Conservation (phyloP, 1,284 basidiomycete genomes). For the Papiliotrema fonsecae region DNA sequence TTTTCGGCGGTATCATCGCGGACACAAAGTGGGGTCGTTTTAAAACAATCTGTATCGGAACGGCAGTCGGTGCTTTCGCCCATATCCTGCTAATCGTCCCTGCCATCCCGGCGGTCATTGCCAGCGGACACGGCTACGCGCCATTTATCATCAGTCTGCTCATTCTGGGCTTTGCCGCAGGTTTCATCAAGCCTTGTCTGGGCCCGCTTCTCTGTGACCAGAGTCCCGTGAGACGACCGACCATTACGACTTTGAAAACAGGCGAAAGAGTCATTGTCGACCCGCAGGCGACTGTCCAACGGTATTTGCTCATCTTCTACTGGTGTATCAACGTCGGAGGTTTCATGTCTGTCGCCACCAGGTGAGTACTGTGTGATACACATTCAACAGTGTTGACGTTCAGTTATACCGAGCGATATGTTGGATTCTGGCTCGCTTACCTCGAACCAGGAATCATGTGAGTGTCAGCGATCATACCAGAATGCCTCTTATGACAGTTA, state of each 20-base stretch:
- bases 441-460: conserved; percentile 19
- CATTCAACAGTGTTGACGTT: too few species aligned
- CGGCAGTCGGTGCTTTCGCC: conserved; percentile 33
- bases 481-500: conserved; percentile 32
- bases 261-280: conserved; percentile 48
- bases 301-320: conserved; percentile 43
- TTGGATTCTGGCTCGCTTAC: conserved; percentile 51
- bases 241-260: conserved; percentile 24
- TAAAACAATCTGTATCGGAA: conserved; percentile 60
- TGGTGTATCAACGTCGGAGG: conserved; percentile 45
- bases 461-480: not conserved
- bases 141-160: conserved; percentile 45
- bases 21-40: conserved; percentile 70
- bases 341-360: conserved; percentile 41
- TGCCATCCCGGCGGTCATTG: conserved; percentile 42
- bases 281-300: conserved; percentile 38
- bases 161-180: conserved; percentile 44
- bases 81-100: conserved; percentile 42
- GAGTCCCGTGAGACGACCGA: conserved; percentile 36
- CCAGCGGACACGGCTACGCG: conserved; percentile 19
- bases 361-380: too few species aligned
- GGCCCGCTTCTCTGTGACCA: conserved; percentile 47
- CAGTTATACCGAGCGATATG: conserved; percentile 41
- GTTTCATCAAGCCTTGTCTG: conserved; percentile 45
- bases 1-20: conserved; percentile 55